Evolutionary conservation across 2,329 filamentous ascomycete genomes (phyloP).

Genomic region (Diplodia sapinea): DNA sequence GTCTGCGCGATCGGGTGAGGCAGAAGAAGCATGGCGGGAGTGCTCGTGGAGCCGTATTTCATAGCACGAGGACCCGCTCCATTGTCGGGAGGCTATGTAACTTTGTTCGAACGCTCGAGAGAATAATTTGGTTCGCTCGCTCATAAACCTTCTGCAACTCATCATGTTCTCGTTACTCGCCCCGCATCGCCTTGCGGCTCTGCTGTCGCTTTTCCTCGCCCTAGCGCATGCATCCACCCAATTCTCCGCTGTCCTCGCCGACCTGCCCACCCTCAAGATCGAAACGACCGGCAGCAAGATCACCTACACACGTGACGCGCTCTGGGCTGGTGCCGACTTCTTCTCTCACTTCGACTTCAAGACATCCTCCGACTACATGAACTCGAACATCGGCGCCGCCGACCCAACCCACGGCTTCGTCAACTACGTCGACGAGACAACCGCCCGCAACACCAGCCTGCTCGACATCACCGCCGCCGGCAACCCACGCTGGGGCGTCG

Average conservation of each 20-base stretch:
- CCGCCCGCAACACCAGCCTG: constrained; percentile 44
- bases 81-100: background rate
- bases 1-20: background rate
- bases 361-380: constrained; percentile 21
- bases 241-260: background rate
- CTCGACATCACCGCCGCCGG: constrained; percentile 36
- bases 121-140: background rate
- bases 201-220: background rate
- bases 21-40: background rate
- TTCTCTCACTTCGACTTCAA: constrained; percentile 55
- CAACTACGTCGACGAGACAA: constrained; percentile 51
- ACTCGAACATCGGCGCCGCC: background rate
- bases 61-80: background rate
- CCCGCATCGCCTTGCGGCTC: background rate
- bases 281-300: background rate
- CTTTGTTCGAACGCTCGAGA: background rate
- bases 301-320: constrained; percentile 7
- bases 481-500: constrained; percentile 41
- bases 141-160: background rate
- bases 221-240: background rate
- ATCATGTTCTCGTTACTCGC: background rate
- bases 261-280: background rate
- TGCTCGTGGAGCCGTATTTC: background rate
- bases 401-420: constrained; percentile 45
- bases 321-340: constrained; percentile 40